Conservation (phyloP, 2,329 filamentous ascomycete genomes). For the Talaromyces sp. region DNA sequence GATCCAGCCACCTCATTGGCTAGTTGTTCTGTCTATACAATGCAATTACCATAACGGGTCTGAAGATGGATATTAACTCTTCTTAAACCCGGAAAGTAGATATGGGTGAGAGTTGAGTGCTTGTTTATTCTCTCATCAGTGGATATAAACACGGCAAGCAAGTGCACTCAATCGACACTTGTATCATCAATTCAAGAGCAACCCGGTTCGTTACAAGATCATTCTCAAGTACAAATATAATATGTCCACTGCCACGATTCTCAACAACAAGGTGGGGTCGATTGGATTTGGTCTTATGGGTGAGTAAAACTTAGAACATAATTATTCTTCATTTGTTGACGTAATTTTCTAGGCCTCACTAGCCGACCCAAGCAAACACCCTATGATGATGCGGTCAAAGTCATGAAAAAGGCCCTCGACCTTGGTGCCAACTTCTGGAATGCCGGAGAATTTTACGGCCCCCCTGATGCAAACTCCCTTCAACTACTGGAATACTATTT, state of each 20-base stretch:
- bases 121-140: background rate
- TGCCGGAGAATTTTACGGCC: conserved; percentile 46
- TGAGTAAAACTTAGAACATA: conserved; percentile 20
- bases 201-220: background rate
- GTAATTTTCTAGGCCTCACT: background rate
- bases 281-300: conserved; percentile 54
- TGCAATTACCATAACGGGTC: background rate
- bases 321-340: background rate
- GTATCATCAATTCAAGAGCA: background rate
- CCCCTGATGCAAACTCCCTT: conserved; percentile 51
- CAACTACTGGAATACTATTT: conserved; percentile 56
- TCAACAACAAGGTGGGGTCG: conserved; percentile 33
- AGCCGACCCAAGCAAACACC: background rate
- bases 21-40: background rate
- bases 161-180: background rate
- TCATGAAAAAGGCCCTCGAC: conserved; percentile 50
- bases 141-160: background rate
- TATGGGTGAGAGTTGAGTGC: background rate
- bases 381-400: conserved; percentile 20
- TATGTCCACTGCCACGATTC: background rate
- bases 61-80: background rate
- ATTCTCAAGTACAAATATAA: background rate
- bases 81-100: background rate
- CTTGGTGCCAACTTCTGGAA: conserved; percentile 26
- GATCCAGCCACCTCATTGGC: background rate